Conservation (phyloP, 1,284 basidiomycete species). For the Flammula alnicola region DNA sequence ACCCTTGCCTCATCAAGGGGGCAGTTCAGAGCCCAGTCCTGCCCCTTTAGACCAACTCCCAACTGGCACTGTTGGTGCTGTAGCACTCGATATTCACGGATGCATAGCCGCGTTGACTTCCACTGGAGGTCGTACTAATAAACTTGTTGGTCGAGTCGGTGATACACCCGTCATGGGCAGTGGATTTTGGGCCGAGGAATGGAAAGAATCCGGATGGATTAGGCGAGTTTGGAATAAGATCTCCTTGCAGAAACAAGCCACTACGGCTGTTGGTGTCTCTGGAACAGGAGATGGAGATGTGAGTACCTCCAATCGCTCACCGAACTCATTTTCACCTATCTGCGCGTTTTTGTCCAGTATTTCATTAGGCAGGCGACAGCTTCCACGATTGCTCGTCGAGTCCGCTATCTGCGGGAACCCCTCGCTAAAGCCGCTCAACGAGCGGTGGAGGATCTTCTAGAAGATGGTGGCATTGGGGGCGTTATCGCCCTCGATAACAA, state of each 20-base stretch:
- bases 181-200: constrained; percentile 85
- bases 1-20: constrained; percentile 44
- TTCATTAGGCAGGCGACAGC: constrained; percentile 77
- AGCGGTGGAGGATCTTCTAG: constrained; percentile 60
- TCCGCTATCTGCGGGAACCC: constrained; percentile 64
- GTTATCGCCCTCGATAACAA: constrained; percentile 70
- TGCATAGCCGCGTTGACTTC: constrained; percentile 77
- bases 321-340: too few relatives aligned
- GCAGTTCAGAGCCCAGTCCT: constrained; percentile 14
- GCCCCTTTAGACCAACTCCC: constrained; percentile 62
- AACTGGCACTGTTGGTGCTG: constrained; percentile 82
- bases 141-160: constrained; percentile 78
- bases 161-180: constrained; percentile 80
- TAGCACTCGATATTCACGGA: constrained; percentile 75
- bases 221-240: constrained; percentile 44
- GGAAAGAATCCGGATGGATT: constrained; percentile 41
- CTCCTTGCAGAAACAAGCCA: constrained; percentile 34
- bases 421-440: constrained; percentile 56
- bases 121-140: constrained; percentile 84
- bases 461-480: constrained; percentile 67
- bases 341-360: too few relatives aligned
- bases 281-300: constrained; percentile 88
- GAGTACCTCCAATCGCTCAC: constrained; percentile 31
- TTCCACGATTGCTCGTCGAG: constrained; percentile 66
- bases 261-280: constrained; percentile 72